Percentiles rank a stretch among this genome's conserved stretches.
Conservation (phyloP, 1,139 yeast species). For the Casaregolazyma lundiana region DNA sequence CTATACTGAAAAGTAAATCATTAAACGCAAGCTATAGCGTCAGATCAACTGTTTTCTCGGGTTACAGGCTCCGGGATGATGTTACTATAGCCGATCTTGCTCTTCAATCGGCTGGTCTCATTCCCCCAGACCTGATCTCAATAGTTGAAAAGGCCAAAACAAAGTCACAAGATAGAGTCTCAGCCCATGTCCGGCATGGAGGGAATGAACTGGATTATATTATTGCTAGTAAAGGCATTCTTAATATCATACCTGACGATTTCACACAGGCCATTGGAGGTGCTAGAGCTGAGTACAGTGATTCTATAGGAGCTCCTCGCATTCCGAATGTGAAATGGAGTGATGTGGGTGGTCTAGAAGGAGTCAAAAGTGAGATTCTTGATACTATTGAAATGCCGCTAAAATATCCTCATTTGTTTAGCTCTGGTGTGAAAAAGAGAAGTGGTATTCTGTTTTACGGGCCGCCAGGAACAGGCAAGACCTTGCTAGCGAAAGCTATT, state of each 20-base stretch:
- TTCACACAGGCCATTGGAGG: constrained; percentile 69
- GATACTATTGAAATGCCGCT: constrained; percentile 96
- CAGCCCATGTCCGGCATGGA: constrained; percentile 25
- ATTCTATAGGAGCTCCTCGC: constrained; percentile 93
- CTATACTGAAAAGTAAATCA: not conserved
- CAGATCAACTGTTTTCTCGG: constrained; percentile 3
- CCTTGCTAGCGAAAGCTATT: constrained; percentile 89
- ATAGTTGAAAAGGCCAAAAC: constrained; percentile 65
- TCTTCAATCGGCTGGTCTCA: constrained; percentile 85
- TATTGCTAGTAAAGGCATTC: constrained; percentile 39
- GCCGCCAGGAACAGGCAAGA: constrained; percentile 98
- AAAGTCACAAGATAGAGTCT: constrained; percentile 49
- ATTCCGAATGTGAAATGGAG: constrained; percentile 96
- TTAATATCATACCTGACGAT: constrained; percentile 58
- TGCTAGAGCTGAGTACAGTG: constrained; percentile 85
- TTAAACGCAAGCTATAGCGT: not conserved
- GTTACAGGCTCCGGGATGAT: constrained; percentile 42
- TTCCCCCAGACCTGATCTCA: constrained; percentile 75
- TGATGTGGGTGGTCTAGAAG: constrained; percentile 86
- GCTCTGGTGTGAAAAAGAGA: constrained; percentile 84
- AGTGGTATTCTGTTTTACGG: constrained; percentile 94
- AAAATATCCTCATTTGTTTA: constrained; percentile 84
- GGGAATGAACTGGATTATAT: constrained; percentile 23
- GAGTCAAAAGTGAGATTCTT: constrained; percentile 84
- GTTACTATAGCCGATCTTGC: constrained; percentile 60